Evolutionary conservation across 495 filamentous ascomycete species (phyloP), one percentile per base, ranked within the genome.

Genomic region (Xylaria scruposa): DNA sequence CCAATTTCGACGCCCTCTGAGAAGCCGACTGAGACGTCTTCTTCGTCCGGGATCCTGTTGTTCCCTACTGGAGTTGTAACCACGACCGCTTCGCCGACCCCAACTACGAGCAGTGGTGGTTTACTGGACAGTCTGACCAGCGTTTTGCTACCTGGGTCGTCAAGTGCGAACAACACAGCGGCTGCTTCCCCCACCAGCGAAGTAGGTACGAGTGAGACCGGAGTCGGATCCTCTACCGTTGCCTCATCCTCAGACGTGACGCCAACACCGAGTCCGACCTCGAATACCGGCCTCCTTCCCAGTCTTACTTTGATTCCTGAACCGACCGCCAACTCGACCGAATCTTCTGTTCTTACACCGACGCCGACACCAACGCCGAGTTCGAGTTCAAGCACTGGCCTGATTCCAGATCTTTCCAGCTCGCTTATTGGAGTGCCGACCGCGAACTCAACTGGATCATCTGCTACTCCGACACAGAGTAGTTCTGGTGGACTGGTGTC

Each of bases 41-140:
- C 76, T 38, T 73, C 78, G 29, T 75, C 78, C 24, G 77, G 77
- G 0, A 80, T 80, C 73, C 74, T 80, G n/a, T 72, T 81, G 29
- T 75, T 76, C 51, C 79, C 80, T 10, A 81, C 78, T 0, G 80
- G 80, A 56, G 76, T 77, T 19, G 79, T 83, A 31, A 83, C 79
- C 12, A 62, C 47, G 19, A 72, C 63, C 21, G 73, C 78, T 5
- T 70, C 73, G 6, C 61, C 69, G 31, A 49, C 47, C 44, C 36
- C 70, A 4, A 67, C 61, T 9, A 67, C 70, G 33, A 71, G 70
- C 62, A 58, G 29, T 40, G 62, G 51, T 63, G 70, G 70, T n/a
- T 70, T 70, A 13, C 0, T 70, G 1, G 58, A 63, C 53, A 33
- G 60, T 0, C 10, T 70, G 33, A 70, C 68, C 19, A 63, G 68